Evolutionary conservation across 1,139 yeast genomes (phyloP).

Genomic region (Saccharomyces uvarum): DNA sequence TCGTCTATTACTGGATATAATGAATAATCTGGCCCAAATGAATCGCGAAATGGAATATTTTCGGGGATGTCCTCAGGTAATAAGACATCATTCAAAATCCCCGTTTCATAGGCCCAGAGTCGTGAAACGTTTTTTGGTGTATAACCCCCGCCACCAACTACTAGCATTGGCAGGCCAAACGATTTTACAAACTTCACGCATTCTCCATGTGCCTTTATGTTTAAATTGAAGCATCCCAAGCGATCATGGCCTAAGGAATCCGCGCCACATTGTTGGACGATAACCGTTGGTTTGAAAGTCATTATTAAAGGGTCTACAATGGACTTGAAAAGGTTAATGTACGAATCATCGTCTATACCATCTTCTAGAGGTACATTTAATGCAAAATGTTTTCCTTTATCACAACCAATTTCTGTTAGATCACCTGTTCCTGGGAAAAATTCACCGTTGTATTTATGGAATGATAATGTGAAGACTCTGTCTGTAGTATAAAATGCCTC

Average conservation of each 20-base stretch:
- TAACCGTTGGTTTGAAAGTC: slow-evolving; percentile 80
- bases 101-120: slow-evolving; percentile 92
- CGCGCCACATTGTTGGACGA: slow-evolving; percentile 95
- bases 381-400: slow-evolving; percentile 77
- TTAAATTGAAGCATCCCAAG: slow-evolving; percentile 85
- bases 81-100: slow-evolving; percentile 71
- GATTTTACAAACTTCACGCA: slow-evolving; percentile 82
- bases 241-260: slow-evolving; percentile 92
- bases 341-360: slow-evolving; percentile 92
- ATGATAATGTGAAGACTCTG: slow-evolving; percentile 89
- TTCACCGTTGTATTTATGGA: slow-evolving; percentile 91
- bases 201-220: slow-evolving; percentile 89
- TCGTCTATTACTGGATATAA: slow-evolving; percentile 88
- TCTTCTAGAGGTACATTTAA: slow-evolving; percentile 91
- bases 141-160: slow-evolving; percentile 96
- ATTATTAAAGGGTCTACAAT: slow-evolving; percentile 82
- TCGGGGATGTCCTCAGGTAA: slow-evolving; percentile 72
- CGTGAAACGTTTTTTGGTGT: slow-evolving; percentile 93
- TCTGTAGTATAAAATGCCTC: slow-evolving; percentile 95
- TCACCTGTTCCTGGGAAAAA: slow-evolving; percentile 97
- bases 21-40: slow-evolving; percentile 89
- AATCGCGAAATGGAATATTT: slow-evolving; percentile 70
- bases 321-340: slow-evolving; percentile 67
- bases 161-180: slow-evolving; percentile 82
- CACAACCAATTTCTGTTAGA: slow-evolving; percentile 78